Base-by-base conservation (phyloP, 345 rosid genomes). In the Hevea brasiliensis region DNA sequence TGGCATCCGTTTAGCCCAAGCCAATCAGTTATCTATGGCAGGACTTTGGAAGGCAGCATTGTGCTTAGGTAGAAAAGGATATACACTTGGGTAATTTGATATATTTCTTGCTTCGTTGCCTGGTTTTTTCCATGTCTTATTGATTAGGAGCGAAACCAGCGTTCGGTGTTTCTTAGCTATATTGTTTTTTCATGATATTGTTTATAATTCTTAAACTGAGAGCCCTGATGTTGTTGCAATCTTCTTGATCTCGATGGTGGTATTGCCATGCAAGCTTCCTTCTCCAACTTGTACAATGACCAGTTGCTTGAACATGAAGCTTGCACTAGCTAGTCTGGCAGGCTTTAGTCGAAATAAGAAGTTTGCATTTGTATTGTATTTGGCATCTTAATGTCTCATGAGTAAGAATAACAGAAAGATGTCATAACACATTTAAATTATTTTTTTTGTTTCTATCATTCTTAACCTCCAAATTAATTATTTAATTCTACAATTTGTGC, bases 1-100 rank as follows among this genome's bases (percentile, higher is more conserved):
- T 20, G 9, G 11, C 55, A 45, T 65, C 40, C 14, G 24, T 45
- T 15, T 42, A 41, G 21, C 7, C 50, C 55, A 8, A 64, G 15
- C 55, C 55, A 23, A 4, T 23, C 55, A 13, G 15, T 23, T 13
- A 61, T 61, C 21, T 7, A 7, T 65, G 23, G 12, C 6, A 24
- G 57, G n/a, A 10, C 15, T 42, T 42, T n/a, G 53, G 67, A 64
- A 65, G 35, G 37, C 27, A 37, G 62, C 50, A 69, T 41, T 69
- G 8, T 6, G 21, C 12, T 69, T 35, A 11, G 6, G 9, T 32
- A 67, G 18, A 23, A 35, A 44, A 45, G 23, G 53, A 42, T 14
- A 44, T 12, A 6, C 3, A 20, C 41, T 50, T 26, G 44, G 14
- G 45, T 18, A 47, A 48, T 48, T 27, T 68, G 62, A 45, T 54